Evolutionary conservation across 768 basidiomycete species (phyloP), one percentile per base, ranked within the genome.

Genomic region (Lactarius pseudohatsudake): DNA sequence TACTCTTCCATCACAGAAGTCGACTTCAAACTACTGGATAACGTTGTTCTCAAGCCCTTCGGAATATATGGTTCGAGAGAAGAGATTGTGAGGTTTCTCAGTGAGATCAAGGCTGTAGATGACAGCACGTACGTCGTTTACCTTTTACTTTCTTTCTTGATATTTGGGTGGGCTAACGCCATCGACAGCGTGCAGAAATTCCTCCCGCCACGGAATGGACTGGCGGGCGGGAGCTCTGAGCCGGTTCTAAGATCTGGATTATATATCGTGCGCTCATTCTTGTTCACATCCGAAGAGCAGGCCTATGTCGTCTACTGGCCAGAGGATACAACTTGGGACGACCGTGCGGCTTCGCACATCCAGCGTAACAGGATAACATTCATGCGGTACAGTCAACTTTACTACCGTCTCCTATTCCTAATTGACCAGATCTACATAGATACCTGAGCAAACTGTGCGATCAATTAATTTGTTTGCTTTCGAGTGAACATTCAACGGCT

Each of bases 261-360:
- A 50, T 50, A 50, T 26, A 50, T 50, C 4, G 47, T 50, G 47
- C 47, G 22, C 47, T 26, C 47, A 22, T 26, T 26, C 22, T 3
- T 26, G 22, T 50, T 22, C 13, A 26, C 22, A 9, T 50, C 47
- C 11, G 47, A 50, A 50, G 22, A 50, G 47, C 47, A 50, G 11
- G 47, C 47, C 47, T 50, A 50, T 13, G 47, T 50, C 47, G 22
- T 50, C 47, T 50, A 50, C 47, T 50, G 47, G 47, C 47, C 47
- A 11, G 47, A 50, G 13, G 47, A 50, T 5, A 26, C 47, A 4
- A 50, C 47, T 10, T 50, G 47, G 47, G 47, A 50, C n/a, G n/a
- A 26, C 0, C 47, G 11, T 13, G 47, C 47, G 11, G 11, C 22
- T 26, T 26, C 47, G 4, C n/a, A 22, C 10, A 11, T 50, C 47